Conservation (phyloP, 139 green algal species). For the Chlorella vulgaris region DNA sequence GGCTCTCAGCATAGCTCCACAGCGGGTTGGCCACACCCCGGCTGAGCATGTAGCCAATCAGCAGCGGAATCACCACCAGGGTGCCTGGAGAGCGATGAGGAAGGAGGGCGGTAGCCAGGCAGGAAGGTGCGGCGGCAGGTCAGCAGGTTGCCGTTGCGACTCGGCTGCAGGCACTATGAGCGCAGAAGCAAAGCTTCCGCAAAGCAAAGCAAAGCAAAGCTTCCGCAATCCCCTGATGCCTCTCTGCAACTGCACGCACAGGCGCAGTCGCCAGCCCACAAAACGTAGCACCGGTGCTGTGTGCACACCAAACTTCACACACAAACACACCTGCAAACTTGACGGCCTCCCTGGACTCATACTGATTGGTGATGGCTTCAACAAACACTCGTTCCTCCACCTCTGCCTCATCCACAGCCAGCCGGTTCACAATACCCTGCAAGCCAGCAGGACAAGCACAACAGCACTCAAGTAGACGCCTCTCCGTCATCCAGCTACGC, state of each 20-base stretch:
- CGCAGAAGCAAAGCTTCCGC: too few species aligned
- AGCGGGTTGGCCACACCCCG: constrained; percentile 72
- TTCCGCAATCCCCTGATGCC: too few species aligned
- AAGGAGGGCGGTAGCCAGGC: not conserved
- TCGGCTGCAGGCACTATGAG: too few species aligned
- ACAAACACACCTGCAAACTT: constrained; percentile 41
- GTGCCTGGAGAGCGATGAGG: constrained; percentile 24
- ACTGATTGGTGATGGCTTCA: constrained; percentile 82
- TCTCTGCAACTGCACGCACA: too few species aligned
- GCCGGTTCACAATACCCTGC: constrained; percentile 37
- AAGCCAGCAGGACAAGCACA: too few species aligned
- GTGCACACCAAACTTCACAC: not conserved
- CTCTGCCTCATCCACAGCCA: constrained; percentile 43
- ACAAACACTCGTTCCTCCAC: constrained; percentile 56
- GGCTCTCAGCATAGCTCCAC: constrained; percentile 54
- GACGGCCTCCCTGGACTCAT: constrained; percentile 75
- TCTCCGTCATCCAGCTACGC: not conserved
- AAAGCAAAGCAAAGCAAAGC: too few species aligned
- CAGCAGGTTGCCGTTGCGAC: too few species aligned
- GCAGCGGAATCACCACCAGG: constrained; percentile 70
- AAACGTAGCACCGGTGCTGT: not conserved
- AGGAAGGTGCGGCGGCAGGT: not conserved
- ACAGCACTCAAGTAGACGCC: too few species aligned
- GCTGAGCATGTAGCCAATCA: constrained; percentile 67
- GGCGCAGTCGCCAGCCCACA: not conserved